Conservation (phyloP, 106 monocot genomes). For the Dactylorhiza incarnata region DNA sequence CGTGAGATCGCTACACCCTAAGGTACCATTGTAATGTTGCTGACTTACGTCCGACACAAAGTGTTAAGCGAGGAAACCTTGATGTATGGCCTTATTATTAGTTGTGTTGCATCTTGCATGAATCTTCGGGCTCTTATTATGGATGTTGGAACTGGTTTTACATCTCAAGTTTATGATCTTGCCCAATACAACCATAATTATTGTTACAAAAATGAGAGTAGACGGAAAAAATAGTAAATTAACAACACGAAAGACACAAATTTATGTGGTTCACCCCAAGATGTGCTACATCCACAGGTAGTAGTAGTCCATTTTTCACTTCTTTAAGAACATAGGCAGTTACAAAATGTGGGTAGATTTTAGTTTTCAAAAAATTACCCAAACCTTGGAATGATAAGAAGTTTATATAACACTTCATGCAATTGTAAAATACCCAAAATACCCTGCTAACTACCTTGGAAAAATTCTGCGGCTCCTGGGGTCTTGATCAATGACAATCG, state of each 20-base stretch:
- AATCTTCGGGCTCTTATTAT: slow-evolving; percentile 79
- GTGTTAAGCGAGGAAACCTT: slow-evolving; percentile 62
- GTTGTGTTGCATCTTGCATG: slow-evolving; percentile 58
- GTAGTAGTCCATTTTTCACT: too few species aligned
- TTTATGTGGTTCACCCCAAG: too few species aligned
- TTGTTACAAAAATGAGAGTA: slow-evolving; percentile 12
- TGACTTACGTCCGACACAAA: slow-evolving; percentile 51
- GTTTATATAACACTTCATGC: neutral
- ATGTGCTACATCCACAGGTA: too few species aligned
- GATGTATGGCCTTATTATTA: slow-evolving; percentile 72
- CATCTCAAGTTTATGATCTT: slow-evolving; percentile 64
- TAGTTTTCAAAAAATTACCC: slow-evolving; percentile 27
- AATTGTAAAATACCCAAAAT: too few species aligned
- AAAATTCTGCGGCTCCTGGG: too few species aligned
- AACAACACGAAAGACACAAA: slow-evolving; percentile 64
- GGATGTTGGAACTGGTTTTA: slow-evolving; percentile 79
- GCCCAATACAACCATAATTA: slow-evolving; percentile 53
- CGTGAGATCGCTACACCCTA: too few species aligned
- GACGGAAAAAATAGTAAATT: slow-evolving; percentile 70
- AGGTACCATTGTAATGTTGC: slow-evolving; percentile 84
- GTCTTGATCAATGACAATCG: too few species aligned
- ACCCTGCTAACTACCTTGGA: too few species aligned
- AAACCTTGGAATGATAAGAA: neutral
- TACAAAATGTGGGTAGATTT: too few species aligned
- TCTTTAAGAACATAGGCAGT: too few species aligned